Conservation (phyloP, 2,329 filamentous ascomycete genomes). For the Mycosphaerella sp. region DNA sequence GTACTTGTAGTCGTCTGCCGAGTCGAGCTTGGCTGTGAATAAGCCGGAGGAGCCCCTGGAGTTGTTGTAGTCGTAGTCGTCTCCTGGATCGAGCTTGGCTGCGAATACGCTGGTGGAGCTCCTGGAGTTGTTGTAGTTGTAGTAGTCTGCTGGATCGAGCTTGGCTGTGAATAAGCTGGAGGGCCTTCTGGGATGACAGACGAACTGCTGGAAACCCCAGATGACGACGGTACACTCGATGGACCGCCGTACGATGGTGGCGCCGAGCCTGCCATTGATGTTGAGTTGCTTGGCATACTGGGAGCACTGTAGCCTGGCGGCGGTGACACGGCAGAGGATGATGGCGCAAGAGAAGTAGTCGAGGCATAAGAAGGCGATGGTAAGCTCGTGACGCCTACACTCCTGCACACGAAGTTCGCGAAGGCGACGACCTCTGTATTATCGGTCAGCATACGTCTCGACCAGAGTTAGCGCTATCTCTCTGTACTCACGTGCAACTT, state of each 20-base stretch:
- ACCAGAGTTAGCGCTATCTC: too few species aligned
- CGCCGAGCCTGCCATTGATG: background rate
- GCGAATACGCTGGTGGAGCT: background rate
- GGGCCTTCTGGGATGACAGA: too few species aligned
- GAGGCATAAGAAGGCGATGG: constrained; percentile 3
- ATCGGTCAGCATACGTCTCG: background rate
- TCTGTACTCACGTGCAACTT: background rate
- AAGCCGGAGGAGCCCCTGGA: too few species aligned
- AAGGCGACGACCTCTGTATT: constrained; percentile 6
- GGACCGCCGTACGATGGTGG: background rate
- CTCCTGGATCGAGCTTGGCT: too few species aligned
- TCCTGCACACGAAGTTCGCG: constrained; percentile 1
- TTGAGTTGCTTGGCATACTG: too few species aligned
- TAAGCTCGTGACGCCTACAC: constrained; percentile 3
- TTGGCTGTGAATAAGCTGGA: too few species aligned
- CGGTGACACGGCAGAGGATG: background rate
- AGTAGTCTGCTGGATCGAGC: too few species aligned
- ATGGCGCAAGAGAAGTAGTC: background rate
- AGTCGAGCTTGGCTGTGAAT: too few species aligned
- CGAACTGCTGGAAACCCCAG: too few species aligned
- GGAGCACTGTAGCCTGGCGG: background rate
- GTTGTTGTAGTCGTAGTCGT: too few species aligned
- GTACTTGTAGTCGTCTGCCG: too few species aligned
- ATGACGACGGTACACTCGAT: too few species aligned
- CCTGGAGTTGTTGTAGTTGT: background rate